phyloP scores from a whole-genome alignment of 75 land plant species.

The Pinus taeda region DNA sequence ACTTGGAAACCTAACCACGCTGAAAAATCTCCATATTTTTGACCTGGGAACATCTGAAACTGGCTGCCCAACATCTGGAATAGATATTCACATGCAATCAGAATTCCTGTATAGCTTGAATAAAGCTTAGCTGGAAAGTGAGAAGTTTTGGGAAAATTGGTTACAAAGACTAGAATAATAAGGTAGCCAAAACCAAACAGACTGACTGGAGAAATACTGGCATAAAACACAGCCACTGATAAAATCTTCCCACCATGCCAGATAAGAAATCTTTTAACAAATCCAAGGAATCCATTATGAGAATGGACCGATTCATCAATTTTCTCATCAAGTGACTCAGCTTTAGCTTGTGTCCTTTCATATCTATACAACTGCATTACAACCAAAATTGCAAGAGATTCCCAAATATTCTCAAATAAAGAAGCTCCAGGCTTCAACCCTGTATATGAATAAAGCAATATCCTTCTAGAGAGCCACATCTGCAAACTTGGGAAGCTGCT shows the following conservation, averaged over 20 bases:
- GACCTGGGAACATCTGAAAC: conserved; percentile 76
- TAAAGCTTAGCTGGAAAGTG: conserved; percentile 71
- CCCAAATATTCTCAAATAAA: conserved; percentile 70
- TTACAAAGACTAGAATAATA: conserved; percentile 61
- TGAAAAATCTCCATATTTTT: conserved; percentile 55
- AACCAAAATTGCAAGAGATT: conserved; percentile 76
- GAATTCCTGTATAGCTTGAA: conserved; percentile 65
- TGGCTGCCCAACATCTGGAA: conserved; percentile 84
- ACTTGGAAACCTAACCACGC: conserved; percentile 65
- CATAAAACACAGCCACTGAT: conserved; percentile 83
- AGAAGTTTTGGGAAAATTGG: conserved; percentile 82
- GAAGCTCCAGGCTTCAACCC: conserved; percentile 80
- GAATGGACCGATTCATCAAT: conserved; percentile 22
- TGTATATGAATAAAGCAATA: conserved; percentile 52
- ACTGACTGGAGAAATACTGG: conserved; percentile 87
- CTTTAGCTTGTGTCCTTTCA: conserved; percentile 71
- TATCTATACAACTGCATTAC: conserved; percentile 95
- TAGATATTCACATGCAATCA: conserved; percentile 70
- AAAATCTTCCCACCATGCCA: conserved; percentile 91
- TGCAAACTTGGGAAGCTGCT: conserved; percentile 65
- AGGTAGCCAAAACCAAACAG: conserved; percentile 84
- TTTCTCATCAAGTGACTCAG: conserved; percentile 6
- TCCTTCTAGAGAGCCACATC: conserved; percentile 33
- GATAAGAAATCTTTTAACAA: conserved; percentile 71
- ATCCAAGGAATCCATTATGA: conserved; percentile 41